Percentiles rank a stretch among this genome's conserved stretches.
Conservation (phyloP, 1,284 basidiomycete species). For the Waitea zeae region DNA sequence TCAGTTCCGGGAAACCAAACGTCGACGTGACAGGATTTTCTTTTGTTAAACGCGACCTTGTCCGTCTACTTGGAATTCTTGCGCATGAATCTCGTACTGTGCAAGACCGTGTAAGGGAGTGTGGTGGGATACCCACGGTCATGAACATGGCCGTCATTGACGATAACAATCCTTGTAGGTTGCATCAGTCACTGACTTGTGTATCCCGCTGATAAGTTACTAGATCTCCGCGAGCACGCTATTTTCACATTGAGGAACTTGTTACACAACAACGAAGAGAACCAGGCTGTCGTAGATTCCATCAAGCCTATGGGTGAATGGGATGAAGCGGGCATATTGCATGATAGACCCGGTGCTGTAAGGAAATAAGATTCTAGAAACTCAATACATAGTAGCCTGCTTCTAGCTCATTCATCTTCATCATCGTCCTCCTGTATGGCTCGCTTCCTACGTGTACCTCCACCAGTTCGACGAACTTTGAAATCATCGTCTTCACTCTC, state of each 20-base stretch:
- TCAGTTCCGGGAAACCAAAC: conserved; percentile 6
- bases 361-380: too few relatives aligned
- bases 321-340: conserved; percentile 39
- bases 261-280: conserved; percentile 56
- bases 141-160: conserved; percentile 81
- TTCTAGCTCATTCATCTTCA: too few relatives aligned
- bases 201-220: conserved; percentile 2
- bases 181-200: conserved; percentile 1
- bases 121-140: conserved; percentile 61
- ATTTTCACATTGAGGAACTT: conserved; percentile 70
- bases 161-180: conserved; percentile 78
- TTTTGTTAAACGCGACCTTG: conserved; percentile 71
- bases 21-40: conserved; percentile 32
- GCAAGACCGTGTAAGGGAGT: conserved; percentile 56
- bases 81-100: conserved; percentile 40
- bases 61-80: conserved; percentile 63
- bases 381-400: too few relatives aligned
- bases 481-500: conserved; percentile 65
- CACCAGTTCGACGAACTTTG: too few relatives aligned
- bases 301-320: conserved; percentile 45
- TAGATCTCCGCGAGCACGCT: conserved; percentile 56
- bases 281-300: conserved; percentile 61
- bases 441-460: too few relatives aligned
- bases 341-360: conserved; percentile 13
- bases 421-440: too few relatives aligned